Base-by-base conservation (phyloP, 495 filamentous ascomycete genomes). In the Durotheca rogersii region DNA sequence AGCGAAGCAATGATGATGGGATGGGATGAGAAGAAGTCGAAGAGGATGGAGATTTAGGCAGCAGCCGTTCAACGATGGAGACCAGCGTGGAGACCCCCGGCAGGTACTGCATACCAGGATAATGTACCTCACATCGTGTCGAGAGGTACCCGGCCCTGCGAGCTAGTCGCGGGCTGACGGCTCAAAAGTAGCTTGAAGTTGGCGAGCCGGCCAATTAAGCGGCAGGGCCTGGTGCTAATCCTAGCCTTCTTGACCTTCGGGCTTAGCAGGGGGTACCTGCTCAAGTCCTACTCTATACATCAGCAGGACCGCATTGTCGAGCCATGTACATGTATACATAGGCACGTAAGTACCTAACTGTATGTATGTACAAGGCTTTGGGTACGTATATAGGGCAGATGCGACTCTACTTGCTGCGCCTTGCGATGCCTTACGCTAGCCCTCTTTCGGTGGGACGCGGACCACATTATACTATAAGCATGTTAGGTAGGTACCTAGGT, bases 211-310 rank as follows among this genome's bases (percentile, higher is more conserved):
- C 44, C 56, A 47, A 53, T 61, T 51, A 29, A 12, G 35, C n/a
- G 12, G 11, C n/a, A 3, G 9, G 4, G 4, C 4, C 4, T 27
- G 23, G 23, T 27, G 9, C 23, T 10, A 40, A 18, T 17, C 12
- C 20, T 36, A 41, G 33, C 19, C 3, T 7, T 1, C 4, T 15
- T 16, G 47, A 38, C 51, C 62, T 38, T 59, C 36, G 12, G 37
- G 14, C 17, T 49, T 65, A 62, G 41, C 44, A 35, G 3, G 1
- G 14, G 38, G 11, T 35, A 65, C 62, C 14, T 47, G 27, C 37
- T 17, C 39, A 61, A 66, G 60, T 66, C 62, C 62, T 66, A 66
- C n/a, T n/a, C n/a, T n/a, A n/a, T n/a, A n/a, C n/a, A n/a, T n/a
- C n/a, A n/a, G n/a, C n/a, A n/a, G n/a, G n/a, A n/a, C n/a, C n/a